Evolutionary conservation across 2,329 filamentous ascomycete genomes (phyloP), one percentile per base, ranked within the genome.

Genomic region (Penicillium sp.): DNA sequence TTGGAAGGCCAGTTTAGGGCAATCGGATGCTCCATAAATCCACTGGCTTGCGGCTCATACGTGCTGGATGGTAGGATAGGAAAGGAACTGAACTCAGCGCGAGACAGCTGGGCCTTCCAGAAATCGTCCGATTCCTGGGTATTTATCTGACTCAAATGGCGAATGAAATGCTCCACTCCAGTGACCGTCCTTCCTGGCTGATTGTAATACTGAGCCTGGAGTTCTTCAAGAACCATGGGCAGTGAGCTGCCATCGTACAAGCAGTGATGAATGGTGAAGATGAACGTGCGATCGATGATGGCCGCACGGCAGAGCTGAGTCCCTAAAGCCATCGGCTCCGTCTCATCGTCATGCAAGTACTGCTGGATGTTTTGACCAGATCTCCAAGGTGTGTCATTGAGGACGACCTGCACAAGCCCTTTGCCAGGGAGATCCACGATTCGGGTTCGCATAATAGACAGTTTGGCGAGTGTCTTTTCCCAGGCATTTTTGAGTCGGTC

Each of bases 391-490:
- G n/a, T 48, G 9, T 53, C 50, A 19, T 48, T n/a, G 10, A 54
- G 42, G 13, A 54, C 27, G 7, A 33, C 52, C 25, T 54, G 52
- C 33, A 54, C 35, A 21, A 54, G 33, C 6, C 43, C 52, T 19
- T 48, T 33, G 9, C 25, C 35, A 2, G 52, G 31, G 9, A 54
- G 25, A 29, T 45, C 43, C 10, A 54, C 43, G 7, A 54, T 54
- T 29, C 52, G 52, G 10, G 52, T 54, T 5, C 52, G 33, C 25
- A 54, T n/a, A 8, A 48, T 54, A 17, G 52, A 31, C 9, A 23
- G 23, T 9, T 23, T 25, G 6, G 42, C 43, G 6, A 31, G 25
- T 35, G 31, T 39, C 19, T 8, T 23, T n/a, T 19, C 17, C 52
- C 52, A 54, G 29, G 52, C 52, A 13, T 8, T n/a, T 15, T 41